Percentiles rank a stretch among this genome's conserved stretches.
phyloP scores from a whole-genome alignment of 2,329 filamentous ascomycete genomes.

The Cyclaneusma minus region DNA sequence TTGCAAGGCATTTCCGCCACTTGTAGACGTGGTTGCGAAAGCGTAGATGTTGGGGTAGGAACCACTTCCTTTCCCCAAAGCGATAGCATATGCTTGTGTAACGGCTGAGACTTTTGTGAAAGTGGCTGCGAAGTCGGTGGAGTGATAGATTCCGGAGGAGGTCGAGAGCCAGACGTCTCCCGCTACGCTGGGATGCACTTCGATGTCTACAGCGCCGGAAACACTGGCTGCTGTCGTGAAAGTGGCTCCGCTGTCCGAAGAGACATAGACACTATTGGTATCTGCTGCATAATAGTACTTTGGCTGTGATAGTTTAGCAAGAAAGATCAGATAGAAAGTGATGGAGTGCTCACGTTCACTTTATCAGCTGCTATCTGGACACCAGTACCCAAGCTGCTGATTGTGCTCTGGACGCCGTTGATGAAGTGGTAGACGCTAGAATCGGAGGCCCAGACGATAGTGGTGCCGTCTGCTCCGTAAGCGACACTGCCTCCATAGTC shows the following conservation, averaged over 20 bases:
- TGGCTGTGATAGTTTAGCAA: background rate
- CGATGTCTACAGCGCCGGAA: slow-evolving; percentile 35
- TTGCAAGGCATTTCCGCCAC: slow-evolving; percentile 11
- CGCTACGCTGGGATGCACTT: slow-evolving; percentile 36
- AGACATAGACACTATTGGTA: slow-evolving; percentile 29
- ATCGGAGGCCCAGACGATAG: slow-evolving; percentile 30
- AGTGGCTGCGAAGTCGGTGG: slow-evolving; percentile 31
- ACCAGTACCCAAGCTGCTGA: slow-evolving; percentile 27
- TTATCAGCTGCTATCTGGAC: slow-evolving; percentile 39
- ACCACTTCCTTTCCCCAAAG: slow-evolving; percentile 11
- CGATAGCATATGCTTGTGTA: slow-evolving; percentile 8
- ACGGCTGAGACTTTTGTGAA: slow-evolving; percentile 23
- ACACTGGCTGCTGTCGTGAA: slow-evolving; percentile 27
- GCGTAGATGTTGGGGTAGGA: slow-evolving; percentile 14
- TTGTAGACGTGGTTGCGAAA: slow-evolving; percentile 15
- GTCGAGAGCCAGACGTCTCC: slow-evolving; percentile 46
- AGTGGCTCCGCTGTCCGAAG: slow-evolving; percentile 28
- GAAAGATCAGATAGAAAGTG: slow-evolving; percentile 26
- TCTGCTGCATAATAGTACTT: too few species aligned
- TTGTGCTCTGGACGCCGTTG: slow-evolving; percentile 25
- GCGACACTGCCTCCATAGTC: slow-evolving; percentile 30
- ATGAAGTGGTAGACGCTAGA: slow-evolving; percentile 24
- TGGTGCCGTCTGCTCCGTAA: slow-evolving; percentile 33
- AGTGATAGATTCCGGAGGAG: slow-evolving; percentile 35
- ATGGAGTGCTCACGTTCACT: slow-evolving; percentile 29